Base-by-base conservation (phyloP, 352 stramenopile genomes). In the Aphanomyces euteiches region DNA sequence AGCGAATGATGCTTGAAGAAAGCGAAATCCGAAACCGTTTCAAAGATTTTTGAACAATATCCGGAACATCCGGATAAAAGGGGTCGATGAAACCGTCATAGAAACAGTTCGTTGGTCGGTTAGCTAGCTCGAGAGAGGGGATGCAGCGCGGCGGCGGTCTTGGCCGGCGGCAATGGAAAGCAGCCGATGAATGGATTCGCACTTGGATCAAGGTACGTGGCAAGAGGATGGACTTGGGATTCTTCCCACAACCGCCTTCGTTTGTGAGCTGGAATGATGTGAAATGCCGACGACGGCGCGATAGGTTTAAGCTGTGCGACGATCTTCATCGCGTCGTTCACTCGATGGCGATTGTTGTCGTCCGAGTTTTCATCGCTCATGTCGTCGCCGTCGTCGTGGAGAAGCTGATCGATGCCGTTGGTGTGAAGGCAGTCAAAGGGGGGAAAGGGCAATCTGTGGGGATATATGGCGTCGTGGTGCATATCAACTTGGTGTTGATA, bases 31-130 rank as follows among this genome's bases (percentile, higher is more conserved):
- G 64, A 63, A 70, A 70, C 64, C 39, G 41, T 36, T 41, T 7
- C 19, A 13, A 67, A 67, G 64, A 70, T 70, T 47, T 37, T 61
- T 37, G 17, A 43, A 39, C 43, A 10, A 5, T 6, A 61, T 61
- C 37, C 63, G 28, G 54, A n/a, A 38, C 10, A 38, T 63, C 56
- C 56, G 56, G 59, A 67, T 67, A 67, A 61, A 28, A 28, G 28
- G 28, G 0, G 28, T 58, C 1, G 19, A 28, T 61, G 54, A 61
- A 61, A 61, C 54, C 54, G 54, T 61, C 54, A 7, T 19, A 1
- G 8, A 3, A 38, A n/a, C n/a, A n/a, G n/a, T n/a, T n/a, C n/a
- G n/a, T n/a, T n/a, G n/a, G n/a, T n/a, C 50, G 50, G 28, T 28
- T 28, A 28, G 28, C 28, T 28, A 28, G 28, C 28, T 28, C 28